phyloP scores from a whole-genome alignment of 2,329 filamentous ascomycete species.

The Aspergillus sp. region DNA sequence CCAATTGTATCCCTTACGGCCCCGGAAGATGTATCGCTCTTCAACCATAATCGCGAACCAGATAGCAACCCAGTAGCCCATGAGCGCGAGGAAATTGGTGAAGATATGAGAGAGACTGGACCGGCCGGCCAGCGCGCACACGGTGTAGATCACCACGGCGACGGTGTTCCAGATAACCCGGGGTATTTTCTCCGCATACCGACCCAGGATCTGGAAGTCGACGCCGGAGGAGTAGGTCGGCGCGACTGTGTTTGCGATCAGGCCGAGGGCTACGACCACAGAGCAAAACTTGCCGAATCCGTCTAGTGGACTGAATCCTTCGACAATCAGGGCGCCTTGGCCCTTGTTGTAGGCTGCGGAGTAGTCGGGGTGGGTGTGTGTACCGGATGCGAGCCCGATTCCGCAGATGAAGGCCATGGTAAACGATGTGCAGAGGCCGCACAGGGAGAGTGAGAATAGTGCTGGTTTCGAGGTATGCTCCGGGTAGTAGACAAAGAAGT shows the following conservation, averaged over 20 bases:
- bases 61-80: conserved; percentile 62
- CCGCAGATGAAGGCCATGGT: conserved; percentile 53
- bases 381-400: conserved; percentile 53
- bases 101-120: conserved; percentile 55
- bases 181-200: conserved; percentile 49
- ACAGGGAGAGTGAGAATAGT: conserved; percentile 49
- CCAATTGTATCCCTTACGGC: conserved; percentile 49
- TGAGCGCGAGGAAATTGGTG: conserved; percentile 59
- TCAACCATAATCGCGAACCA: conserved; percentile 52
- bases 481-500: conserved; percentile 60
- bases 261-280: conserved; percentile 53
- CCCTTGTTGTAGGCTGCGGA: conserved; percentile 47
- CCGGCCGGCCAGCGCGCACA: conserved; percentile 55
- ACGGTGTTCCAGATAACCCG: conserved; percentile 57
- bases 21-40: conserved; percentile 55
- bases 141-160: conserved; percentile 52
- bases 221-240: conserved; percentile 57
- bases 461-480: conserved; percentile 42
- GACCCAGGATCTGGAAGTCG: conserved; percentile 58
- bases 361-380: conserved; percentile 46
- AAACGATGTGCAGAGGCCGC: conserved; percentile 50
- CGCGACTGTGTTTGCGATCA: conserved; percentile 57
- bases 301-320: conserved; percentile 50
- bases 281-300: conserved; percentile 59
- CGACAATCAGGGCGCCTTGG: conserved; percentile 56